Base-by-base conservation (phyloP, 768 basidiomycete species). In the Tulasnella sp. region DNA sequence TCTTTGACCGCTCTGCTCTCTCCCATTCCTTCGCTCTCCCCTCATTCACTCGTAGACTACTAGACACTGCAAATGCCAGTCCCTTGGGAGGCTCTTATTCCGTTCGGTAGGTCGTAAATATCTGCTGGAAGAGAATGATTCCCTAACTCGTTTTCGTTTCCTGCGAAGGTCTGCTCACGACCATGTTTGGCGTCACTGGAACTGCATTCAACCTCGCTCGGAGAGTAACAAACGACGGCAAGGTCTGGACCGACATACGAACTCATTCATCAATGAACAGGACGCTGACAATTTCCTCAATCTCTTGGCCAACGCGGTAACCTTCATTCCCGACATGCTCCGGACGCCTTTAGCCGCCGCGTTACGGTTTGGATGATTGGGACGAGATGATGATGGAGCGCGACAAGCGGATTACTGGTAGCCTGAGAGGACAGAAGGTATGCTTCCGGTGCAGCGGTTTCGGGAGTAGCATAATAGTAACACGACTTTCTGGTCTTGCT, bases 61-160 rank as follows among this genome's bases (percentile, higher is more conserved):
- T 67, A 39, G 42, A 39, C 71, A 14, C 52, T 68, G 25, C 82
- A 86, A 80, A 97, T 97, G 96, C 96, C 96, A 75, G 91, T 97
- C 80, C 96, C 96, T 79, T 98, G 93, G 91, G 96, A 99, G 86
- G 95, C 96, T 72, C 88, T 98, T 80, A 93, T 99, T 86, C 96
- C 96, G 68, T 96, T 96, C 81, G 96, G 96, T 96, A 76, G 29
- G 82, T 34, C 25, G 40, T 0, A 49, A 19, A 12, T 31, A 22
- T 37, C 64, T 31, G 3, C 3, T n/a, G 11, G 67, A 31, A 11
- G 37, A 67, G 37, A 3, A 34, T 29, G 15, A 77, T 52, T 45
- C 37, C 22, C 29, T 8, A 37, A 31, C 14, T 14, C 67, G 2
- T 34, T 34, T 31, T 19, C 15, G 42, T 68, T 39, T n/a, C 19